Evolutionary conservation across 2,329 filamentous ascomycete genomes (phyloP).

Genomic region (Ascochyta fabae): DNA sequence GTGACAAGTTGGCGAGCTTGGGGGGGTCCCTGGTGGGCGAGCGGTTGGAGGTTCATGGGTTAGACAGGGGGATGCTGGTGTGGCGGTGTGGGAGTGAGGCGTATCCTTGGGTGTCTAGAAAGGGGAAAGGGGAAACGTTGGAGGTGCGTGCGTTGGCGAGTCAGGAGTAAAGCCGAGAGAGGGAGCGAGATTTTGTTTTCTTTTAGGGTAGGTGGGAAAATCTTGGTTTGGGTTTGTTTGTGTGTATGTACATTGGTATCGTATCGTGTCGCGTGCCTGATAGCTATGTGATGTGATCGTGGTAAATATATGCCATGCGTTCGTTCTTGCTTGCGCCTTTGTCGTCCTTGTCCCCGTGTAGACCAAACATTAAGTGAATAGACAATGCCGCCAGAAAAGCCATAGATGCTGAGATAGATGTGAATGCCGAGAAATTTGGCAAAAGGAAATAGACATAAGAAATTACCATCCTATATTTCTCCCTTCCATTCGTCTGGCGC

Average conservation of each 20-base stretch:
- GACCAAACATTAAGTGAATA: background rate
- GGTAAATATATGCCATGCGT: background rate
- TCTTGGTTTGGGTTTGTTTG: background rate
- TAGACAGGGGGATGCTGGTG: background rate
- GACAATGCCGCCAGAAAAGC: background rate
- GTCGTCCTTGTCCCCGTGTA: background rate
- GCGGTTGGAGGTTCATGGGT: too few relatives aligned
- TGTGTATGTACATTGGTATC: slow-evolving; percentile 18
- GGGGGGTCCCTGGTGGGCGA: too few relatives aligned
- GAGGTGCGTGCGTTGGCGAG: background rate
- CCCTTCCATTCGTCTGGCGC: slow-evolving; percentile 1
- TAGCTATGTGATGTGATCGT: slow-evolving; percentile 15
- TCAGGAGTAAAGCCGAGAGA: background rate
- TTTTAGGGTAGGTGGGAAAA: too few relatives aligned
- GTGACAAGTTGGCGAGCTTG: background rate
- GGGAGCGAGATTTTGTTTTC: background rate
- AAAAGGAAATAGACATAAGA: slow-evolving; percentile 18
- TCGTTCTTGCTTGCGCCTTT: background rate
- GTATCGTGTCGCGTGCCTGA: slow-evolving; percentile 5
- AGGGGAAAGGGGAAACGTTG: background rate
- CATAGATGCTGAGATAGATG: slow-evolving; percentile 5
- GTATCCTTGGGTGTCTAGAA: background rate
- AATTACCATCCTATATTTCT: slow-evolving; percentile 2
- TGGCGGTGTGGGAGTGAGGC: slow-evolving; percentile 10
- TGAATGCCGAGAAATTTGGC: slow-evolving; percentile 1